phyloP scores from a whole-genome alignment of 768 basidiomycete species.

The Mycena floridula region DNA sequence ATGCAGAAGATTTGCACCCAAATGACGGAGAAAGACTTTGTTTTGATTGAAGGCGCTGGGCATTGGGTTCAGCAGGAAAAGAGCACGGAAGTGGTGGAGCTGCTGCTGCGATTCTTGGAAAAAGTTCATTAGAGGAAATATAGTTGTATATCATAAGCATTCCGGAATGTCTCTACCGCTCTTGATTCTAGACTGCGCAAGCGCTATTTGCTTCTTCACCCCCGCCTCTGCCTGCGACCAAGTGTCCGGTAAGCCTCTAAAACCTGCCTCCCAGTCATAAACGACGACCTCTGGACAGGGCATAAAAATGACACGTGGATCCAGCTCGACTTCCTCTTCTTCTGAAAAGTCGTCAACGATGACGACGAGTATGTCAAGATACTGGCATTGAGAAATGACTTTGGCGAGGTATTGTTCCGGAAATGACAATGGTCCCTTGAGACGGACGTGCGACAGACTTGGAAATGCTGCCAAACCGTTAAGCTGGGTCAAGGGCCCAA shows the following conservation, averaged over 20 bases:
- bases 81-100: slow-evolving; percentile 33
- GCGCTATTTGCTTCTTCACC: slow-evolving; percentile 5
- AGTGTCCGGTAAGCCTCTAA: slow-evolving; percentile 16
- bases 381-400: not conserved
- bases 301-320: slow-evolving; percentile 25
- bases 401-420: not conserved
- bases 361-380: slow-evolving; percentile 18
- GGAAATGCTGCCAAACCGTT: slow-evolving; percentile 18
- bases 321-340: slow-evolving; percentile 2
- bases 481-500: slow-evolving; percentile 17
- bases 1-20: slow-evolving; percentile 32
- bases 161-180: too few species aligned
- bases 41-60: slow-evolving; percentile 50
- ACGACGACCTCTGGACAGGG: slow-evolving; percentile 25
- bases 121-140: too few species aligned
- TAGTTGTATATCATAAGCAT: too few species aligned
- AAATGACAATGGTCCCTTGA: slow-evolving; percentile 4
- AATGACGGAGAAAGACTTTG: slow-evolving; percentile 39
- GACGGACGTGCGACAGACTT: slow-evolving; percentile 26
- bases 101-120: slow-evolving; percentile 34
- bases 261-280: slow-evolving; percentile 28
- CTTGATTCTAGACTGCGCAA: not conserved
- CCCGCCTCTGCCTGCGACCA: slow-evolving; percentile 29
- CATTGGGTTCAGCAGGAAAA: slow-evolving; percentile 63
- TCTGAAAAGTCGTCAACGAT: slow-evolving; percentile 10